Evolutionary conservation across 768 basidiomycete genomes (phyloP), one percentile per base, ranked within the genome.

Genomic region (Paxillus rubicundulus): DNA sequence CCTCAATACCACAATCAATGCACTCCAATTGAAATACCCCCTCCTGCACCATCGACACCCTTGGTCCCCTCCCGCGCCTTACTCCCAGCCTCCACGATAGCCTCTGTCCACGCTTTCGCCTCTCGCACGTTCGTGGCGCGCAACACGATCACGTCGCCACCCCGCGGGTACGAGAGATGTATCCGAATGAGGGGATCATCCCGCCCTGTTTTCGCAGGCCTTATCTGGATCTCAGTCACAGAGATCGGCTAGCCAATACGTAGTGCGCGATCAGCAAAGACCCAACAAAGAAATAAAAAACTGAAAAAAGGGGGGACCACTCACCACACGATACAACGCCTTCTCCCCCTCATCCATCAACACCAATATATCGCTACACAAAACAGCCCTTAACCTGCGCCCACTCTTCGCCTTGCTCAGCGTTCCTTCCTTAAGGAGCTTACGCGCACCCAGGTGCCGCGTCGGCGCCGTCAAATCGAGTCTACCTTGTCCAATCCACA

Each of bases 381-480:
- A 69, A 69, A 93, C 85, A 5, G 78, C 82, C 37, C 84, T 78
- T 40, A 98, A 69, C 64, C 82, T 89, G 46, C 88, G 75, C 4
- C 90, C 86, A 54, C 92, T 93, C 72, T 90, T 94, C 1, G 88
- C 78, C 67, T 98, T 98, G 58, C 75, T 71, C 12, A 97, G 65
- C 2, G 76, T 53, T 0, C 94, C 93, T 63, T 98, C 89, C 55
- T 84, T 89, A 30, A 97, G 53, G 9, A 99, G 76, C 60, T 76
- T 79, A 16, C 96, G 78, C n/a, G 79, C 72, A 1, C 94, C 96
- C 75, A 95, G 84, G 53, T 85, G 77, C 0, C 90, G 82, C 5
- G 96, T 98, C 0, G 91, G 87, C 1, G 87, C 90, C 0, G 92
- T 94, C n/a, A 98, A 72, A 65, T 98, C 93, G 18, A 97, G 81